A percentile compares a stretch with the other conserved stretches of the same genome.
phyloP scores from a whole-genome alignment of 2,329 filamentous ascomycete species.

The Basipetospora chlamydospora region DNA sequence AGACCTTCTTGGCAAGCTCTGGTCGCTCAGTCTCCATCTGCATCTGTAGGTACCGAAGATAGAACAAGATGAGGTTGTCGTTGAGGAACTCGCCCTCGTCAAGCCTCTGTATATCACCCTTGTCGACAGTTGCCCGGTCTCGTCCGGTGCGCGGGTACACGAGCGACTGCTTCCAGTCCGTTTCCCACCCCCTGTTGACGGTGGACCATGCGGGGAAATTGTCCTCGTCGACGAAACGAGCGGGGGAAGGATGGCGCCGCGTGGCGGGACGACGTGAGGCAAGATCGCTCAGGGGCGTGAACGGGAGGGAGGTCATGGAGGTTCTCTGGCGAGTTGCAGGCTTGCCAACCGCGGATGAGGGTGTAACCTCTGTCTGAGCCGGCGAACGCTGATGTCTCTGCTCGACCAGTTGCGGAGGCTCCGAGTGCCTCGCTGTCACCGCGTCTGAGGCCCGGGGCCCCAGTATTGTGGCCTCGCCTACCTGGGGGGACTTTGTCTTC shows the following conservation, averaged over 20 bases:
- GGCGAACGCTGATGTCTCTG: too few species aligned
- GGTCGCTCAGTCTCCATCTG: constrained; percentile 39
- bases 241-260: neutral
- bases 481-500: too few species aligned
- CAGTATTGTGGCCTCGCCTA: too few species aligned
- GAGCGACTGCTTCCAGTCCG: constrained; percentile 41
- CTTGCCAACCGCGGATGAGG: too few species aligned
- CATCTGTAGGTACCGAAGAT: constrained; percentile 59
- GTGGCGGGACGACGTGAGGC: neutral
- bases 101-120: constrained; percentile 59
- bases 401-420: too few species aligned
- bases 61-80: constrained; percentile 84
- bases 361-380: too few species aligned
- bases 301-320: neutral
- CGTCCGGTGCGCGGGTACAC: constrained; percentile 44
- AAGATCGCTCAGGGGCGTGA: neutral
- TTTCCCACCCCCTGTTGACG: constrained; percentile 34
- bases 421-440: too few species aligned
- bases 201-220: constrained; percentile 28
- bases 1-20: constrained; percentile 48
- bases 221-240: neutral
- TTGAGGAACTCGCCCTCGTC: constrained; percentile 81
- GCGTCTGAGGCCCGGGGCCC: too few species aligned
- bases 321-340: too few species aligned
- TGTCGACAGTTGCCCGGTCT: constrained; percentile 51